A percentile compares a stretch with the other conserved stretches of the same genome.
These are phyloP conservation scores for Tolypocladium paradoxum DNA, from an alignment of 2,329 filamentous ascomycete species.

Conservation along the genomic window DNA sequence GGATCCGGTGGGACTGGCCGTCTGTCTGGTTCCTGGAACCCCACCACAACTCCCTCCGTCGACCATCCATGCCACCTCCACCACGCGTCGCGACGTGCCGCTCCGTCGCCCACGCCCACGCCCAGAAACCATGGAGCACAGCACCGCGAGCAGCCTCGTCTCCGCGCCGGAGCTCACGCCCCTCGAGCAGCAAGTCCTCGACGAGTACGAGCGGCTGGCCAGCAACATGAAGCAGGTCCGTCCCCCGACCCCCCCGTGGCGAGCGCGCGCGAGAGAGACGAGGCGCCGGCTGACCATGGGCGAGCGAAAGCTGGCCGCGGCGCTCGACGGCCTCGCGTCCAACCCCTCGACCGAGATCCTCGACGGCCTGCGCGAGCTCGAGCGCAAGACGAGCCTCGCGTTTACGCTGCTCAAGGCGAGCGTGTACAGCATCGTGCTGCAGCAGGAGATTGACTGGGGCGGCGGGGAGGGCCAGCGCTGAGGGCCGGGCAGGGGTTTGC, in stretches of 20 bases:
- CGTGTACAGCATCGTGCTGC: conserved; percentile 95
- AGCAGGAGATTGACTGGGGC: conserved; percentile 84
- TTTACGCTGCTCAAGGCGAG: conserved; percentile 96
- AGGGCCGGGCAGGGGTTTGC: neutral
- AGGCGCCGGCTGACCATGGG: neutral
- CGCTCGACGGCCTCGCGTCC: conserved; percentile 53
- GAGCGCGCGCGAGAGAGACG: too few species aligned
- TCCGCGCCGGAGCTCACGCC: conserved; percentile 54
- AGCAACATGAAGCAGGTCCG: conserved; percentile 83
- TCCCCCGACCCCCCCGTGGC: neutral
- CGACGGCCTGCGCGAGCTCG: conserved; percentile 75
- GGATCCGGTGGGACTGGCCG: neutral
- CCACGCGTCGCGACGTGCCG: neutral
- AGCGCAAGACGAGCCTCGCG: conserved; percentile 88
- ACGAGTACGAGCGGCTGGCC: conserved; percentile 81
- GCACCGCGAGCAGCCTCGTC: conserved; percentile 15
- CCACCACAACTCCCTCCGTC: neutral
- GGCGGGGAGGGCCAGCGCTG: conserved; percentile 30
- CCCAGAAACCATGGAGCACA: conserved; percentile 7
- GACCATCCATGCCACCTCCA: neutral
- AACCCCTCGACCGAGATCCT: conserved; percentile 72
- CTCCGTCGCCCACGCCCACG: neutral
- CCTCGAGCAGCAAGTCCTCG: conserved; percentile 85
- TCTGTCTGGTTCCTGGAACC: neutral
- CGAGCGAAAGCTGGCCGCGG: conserved; percentile 40